Conservation (phyloP, 257 asterid genomes). For the Verbascum thapsus region DNA sequence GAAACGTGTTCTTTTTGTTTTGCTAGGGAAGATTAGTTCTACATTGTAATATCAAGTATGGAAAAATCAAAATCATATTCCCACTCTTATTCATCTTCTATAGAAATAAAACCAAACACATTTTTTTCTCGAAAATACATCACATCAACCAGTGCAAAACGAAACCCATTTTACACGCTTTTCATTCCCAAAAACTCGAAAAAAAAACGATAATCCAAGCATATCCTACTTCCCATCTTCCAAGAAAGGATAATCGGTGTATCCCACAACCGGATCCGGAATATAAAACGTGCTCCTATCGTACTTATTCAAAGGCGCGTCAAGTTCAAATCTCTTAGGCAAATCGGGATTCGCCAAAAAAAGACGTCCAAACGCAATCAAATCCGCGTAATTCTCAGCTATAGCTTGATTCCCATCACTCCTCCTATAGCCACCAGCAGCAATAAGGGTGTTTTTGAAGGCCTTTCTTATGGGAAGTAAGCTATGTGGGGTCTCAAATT, state of each 20-base stretch:
- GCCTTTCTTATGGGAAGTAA: slow-evolving; percentile 26
- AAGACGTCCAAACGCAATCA: slow-evolving; percentile 50
- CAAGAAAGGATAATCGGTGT: slow-evolving; percentile 50
- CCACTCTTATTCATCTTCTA: too few relatives aligned
- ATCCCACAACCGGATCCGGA: slow-evolving; percentile 51
- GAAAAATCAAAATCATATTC: too few relatives aligned
- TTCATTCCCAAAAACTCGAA: not conserved
- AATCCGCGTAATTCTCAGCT: slow-evolving; percentile 43
- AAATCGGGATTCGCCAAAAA: slow-evolving; percentile 58
- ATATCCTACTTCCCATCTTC: slow-evolving; percentile 8
- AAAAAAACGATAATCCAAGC: not conserved
- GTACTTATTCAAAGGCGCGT: slow-evolving; percentile 39
- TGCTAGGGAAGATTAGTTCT: not conserved
- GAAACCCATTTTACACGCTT: not conserved
- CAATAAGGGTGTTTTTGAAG: slow-evolving; percentile 43
- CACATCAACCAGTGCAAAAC: too few relatives aligned
- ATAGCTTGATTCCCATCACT: slow-evolving; percentile 42
- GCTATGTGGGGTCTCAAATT: slow-evolving; percentile 12
- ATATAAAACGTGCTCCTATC: slow-evolving; percentile 39
- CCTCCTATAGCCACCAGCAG: slow-evolving; percentile 48
- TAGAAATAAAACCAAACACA: too few relatives aligned
- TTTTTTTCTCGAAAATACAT: too few relatives aligned
- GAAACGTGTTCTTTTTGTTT: too few relatives aligned
- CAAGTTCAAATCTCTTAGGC: slow-evolving; percentile 38
- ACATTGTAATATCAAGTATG: too few relatives aligned